Percentiles rank a stretch among this genome's conserved stretches.
Evolutionary conservation across 257 asterid species (phyloP).

Genomic region (Solanum dulcamara): DNA sequence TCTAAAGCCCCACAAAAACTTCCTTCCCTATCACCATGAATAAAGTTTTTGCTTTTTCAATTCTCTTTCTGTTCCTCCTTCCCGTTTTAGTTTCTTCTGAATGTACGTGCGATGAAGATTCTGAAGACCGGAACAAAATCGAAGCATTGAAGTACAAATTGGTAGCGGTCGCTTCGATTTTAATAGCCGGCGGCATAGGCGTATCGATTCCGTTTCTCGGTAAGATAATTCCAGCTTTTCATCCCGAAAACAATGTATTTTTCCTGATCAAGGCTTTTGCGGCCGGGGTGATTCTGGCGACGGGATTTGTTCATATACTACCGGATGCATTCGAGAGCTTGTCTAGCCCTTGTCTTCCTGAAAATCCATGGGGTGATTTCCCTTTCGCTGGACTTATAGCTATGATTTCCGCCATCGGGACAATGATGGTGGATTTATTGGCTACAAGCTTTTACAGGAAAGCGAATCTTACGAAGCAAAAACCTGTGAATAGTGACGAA

Average conservation of each 20-base stretch:
- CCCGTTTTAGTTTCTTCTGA: background rate
- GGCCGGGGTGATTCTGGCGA: constrained; percentile 23
- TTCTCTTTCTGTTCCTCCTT: background rate
- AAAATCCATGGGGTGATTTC: constrained; percentile 2
- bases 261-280: constrained; percentile 26
- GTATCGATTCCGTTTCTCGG: constrained; percentile 7
- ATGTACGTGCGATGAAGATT: background rate
- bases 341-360: constrained; percentile 1
- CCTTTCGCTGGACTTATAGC: constrained; percentile 10
- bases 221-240: constrained; percentile 2
- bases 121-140: background rate
- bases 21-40: background rate
- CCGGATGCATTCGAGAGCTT: constrained; percentile 7
- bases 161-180: constrained; percentile 6
- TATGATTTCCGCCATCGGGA: constrained; percentile 3
- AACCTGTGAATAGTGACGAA: background rate
- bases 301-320: constrained; percentile 14
- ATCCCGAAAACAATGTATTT: constrained; percentile 10
- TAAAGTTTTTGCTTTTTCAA: background rate
- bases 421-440: constrained; percentile 4
- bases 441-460: constrained; percentile 1
- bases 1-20: background rate
- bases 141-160: constrained; percentile 8
- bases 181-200: background rate
- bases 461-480: background rate